Evolutionary conservation across 192 early-diverging fungal genomes (phyloP), one percentile per base, ranked within the genome.

Genomic region (Coemansia sp.): DNA sequence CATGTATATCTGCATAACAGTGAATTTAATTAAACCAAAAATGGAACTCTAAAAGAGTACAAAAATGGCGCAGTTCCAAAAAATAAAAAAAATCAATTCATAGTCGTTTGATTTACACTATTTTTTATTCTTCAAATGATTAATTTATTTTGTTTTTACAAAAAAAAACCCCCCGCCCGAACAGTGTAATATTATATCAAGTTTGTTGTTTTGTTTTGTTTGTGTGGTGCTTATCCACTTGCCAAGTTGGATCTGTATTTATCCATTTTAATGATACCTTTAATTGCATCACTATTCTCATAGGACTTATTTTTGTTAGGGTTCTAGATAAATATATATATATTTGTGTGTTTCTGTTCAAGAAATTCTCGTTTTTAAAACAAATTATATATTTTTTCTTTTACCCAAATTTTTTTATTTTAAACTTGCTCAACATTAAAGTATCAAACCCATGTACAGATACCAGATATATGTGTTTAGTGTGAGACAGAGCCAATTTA

Each of bases 11-110:
- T 54, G 51, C 51, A 54, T 18, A 54, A 54, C 6, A 22, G 16
- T 14, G 7, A 30, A 54, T 25, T 25, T 22, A 54, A 54, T 54
- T 54, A 54, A 54, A 54, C 51, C 51, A 54, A 54, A 54, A 29
- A 25, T 54, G 51, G 51, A 54, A 54, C 14, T 48, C 18, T 25
- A 38, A 12, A 17, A 60, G 3, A 60, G 34, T 45, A 16, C 42
- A 3, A 12, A 45, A 45, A 45, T 45, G 42, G 42, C 42, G 42
- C 42, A 45, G 42, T 8, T 16, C 7, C 10, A 45, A 45, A 45
- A 45, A 60, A 61, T 61, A 61, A 61, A 61, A 61, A 61, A 40
- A 29, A 61, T 32, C 60, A 40, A 54, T 29, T 54, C 29, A 29
- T 30, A 54, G 51, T 25, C 51, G 11, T 54, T 25, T 3, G 25